Conservation (phyloP, 2,329 filamentous ascomycete genomes). For the Cercospora zeae-maydis region DNA sequence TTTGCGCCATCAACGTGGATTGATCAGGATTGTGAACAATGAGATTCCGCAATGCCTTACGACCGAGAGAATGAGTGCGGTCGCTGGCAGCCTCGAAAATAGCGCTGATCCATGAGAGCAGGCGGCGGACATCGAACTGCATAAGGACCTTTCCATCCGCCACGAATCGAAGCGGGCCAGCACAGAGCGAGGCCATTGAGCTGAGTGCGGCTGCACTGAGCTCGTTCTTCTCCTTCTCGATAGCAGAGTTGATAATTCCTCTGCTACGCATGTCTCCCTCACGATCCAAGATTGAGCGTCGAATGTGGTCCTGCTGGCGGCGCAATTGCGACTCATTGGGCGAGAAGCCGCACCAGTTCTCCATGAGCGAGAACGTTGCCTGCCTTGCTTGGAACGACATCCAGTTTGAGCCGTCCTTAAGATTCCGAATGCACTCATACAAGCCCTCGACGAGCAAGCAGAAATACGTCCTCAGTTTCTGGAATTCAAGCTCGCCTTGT, state of each 20-base stretch:
- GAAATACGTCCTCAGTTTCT: constrained; percentile 86
- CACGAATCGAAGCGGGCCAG: constrained; percentile 73
- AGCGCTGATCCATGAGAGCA: constrained; percentile 91
- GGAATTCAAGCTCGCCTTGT: constrained; percentile 91
- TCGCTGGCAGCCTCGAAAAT: constrained; percentile 93
- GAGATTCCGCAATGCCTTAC: constrained; percentile 81
- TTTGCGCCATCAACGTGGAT: constrained; percentile 79
- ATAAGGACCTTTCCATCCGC: constrained; percentile 84
- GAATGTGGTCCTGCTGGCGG: constrained; percentile 80
- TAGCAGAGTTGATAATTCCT: constrained; percentile 76
- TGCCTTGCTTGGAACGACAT: constrained; percentile 97
- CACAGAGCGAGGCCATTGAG: constrained; percentile 92
- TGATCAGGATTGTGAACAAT: constrained; percentile 88
- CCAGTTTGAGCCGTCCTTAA: constrained; percentile 82
- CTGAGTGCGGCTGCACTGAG: constrained; percentile 85
- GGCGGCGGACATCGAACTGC: constrained; percentile 86
- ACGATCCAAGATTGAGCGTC: constrained; percentile 76
- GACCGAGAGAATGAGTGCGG: constrained; percentile 84
- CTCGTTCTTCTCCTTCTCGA: constrained; percentile 96
- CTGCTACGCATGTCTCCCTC: constrained; percentile 69
- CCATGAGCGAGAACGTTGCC: constrained; percentile 93
- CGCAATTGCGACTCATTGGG: constrained; percentile 82
- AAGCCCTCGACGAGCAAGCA: constrained; percentile 90
- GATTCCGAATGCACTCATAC: constrained; percentile 85
- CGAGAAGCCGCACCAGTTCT: constrained; percentile 98